These are phyloP conservation scores for Cystobasidium sp. DNA, from an alignment of 1,284 basidiomycete genomes.

Conservation along the genomic window DNA sequence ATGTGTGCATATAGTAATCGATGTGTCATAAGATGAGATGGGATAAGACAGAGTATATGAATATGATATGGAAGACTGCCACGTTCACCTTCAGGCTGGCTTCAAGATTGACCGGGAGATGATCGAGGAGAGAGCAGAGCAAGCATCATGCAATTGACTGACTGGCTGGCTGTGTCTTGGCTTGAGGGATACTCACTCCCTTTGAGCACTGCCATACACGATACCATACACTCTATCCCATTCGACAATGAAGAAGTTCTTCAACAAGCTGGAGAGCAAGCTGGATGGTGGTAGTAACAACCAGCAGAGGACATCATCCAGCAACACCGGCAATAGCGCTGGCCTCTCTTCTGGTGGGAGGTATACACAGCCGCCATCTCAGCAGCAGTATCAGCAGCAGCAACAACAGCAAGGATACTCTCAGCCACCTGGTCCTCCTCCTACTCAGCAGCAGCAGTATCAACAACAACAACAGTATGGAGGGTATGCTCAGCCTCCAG, in stretches of 20 bases:
- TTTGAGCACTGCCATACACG: neutral
- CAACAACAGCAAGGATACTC: neutral
- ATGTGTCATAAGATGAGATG: too few species aligned
- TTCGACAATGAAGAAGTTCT: constrained; percentile 38
- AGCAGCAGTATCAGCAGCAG: constrained; percentile 15
- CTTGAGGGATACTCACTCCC: neutral
- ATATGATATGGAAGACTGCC: too few species aligned
- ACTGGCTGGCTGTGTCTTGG: too few species aligned
- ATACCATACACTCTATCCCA: neutral
- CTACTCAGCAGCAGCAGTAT: constrained; percentile 3
- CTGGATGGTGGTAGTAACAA: constrained; percentile 1
- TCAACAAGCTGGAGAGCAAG: constrained; percentile 37
- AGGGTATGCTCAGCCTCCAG: constrained; percentile 44
- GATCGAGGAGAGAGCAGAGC: neutral
- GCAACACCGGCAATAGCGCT: too few species aligned
- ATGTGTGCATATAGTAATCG: too few species aligned
- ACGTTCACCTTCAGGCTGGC: too few species aligned
- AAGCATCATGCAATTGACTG: neutral
- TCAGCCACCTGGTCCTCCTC: constrained; percentile 43
- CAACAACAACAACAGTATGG: constrained; percentile 22
- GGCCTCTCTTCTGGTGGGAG: neutral
- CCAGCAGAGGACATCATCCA: too few species aligned
- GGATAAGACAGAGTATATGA: too few species aligned
- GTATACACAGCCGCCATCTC: neutral
- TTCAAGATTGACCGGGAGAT: too few species aligned